Conservation (phyloP, 2,329 filamentous ascomycete genomes). For the Hortaea werneckii region DNA sequence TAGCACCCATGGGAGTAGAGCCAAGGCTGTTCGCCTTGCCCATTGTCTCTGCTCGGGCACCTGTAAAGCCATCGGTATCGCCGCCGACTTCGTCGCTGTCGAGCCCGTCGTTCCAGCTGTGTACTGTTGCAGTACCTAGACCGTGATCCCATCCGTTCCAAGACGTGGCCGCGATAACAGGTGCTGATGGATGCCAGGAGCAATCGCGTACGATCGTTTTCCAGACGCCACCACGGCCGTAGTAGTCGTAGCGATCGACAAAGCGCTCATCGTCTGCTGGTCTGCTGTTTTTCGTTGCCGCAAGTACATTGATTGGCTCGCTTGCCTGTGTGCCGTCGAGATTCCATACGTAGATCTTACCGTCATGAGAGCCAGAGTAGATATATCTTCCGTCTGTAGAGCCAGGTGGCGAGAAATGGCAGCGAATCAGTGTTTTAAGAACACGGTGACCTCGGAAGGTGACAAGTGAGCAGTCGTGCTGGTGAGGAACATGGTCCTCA, state of each 20-base stretch:
- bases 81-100: conserved; percentile 51
- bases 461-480: conserved; percentile 80
- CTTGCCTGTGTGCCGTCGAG: conserved; percentile 76
- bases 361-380: conserved; percentile 83
- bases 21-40: conserved; percentile 25
- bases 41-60: conserved; percentile 9
- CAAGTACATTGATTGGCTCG: conserved; percentile 61
- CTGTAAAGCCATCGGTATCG: conserved; percentile 10
- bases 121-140: conserved; percentile 65
- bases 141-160: conserved; percentile 71
- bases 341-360: conserved; percentile 86
- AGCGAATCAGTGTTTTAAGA: conserved; percentile 80
- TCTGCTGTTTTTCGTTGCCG: conserved; percentile 55
- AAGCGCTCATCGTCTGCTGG: conserved; percentile 44
- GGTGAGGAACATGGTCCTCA: conserved; percentile 59
- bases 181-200: conserved; percentile 80
- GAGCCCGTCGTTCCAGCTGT: conserved; percentile 62
- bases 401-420: conserved; percentile 82
- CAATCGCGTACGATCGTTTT: conserved; percentile 76
- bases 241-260: conserved; percentile 47
- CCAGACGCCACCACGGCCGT: conserved; percentile 52
- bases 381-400: conserved; percentile 87
- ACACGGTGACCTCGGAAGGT: conserved; percentile 89
- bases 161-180: conserved; percentile 73
- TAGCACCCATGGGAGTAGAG: conserved; percentile 41